phyloP scores from a whole-genome alignment of 116 monocot species.

The Trichopus zeylanicus region DNA sequence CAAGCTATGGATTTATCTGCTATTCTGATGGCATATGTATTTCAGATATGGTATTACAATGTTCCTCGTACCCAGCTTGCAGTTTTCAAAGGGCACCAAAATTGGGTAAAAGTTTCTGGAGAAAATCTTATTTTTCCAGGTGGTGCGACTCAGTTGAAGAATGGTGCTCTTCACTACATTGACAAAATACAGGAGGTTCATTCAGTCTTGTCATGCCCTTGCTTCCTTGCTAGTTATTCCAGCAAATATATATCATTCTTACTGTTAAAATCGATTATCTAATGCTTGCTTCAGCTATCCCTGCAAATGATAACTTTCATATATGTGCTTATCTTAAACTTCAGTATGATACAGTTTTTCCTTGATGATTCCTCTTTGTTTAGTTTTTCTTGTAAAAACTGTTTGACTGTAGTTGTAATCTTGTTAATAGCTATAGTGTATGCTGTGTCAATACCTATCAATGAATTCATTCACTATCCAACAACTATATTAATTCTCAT shows the following conservation, averaged over 20 bases:
- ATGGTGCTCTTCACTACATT: conserved; percentile 87
- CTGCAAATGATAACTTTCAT: not conserved
- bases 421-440: no score
- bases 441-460: not conserved
- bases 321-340: not conserved
- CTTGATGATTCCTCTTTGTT: not conserved
- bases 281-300: no score
- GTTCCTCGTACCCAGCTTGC: conserved; percentile 86
- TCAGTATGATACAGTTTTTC: not conserved
- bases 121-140: conserved; percentile 94
- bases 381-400: not conserved
- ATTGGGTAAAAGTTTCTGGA: conserved; percentile 93
- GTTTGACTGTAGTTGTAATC: no score
- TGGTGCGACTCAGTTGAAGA: conserved; percentile 90
- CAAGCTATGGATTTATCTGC: not conserved
- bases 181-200: conserved; percentile 76
- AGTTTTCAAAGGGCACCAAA: conserved; percentile 79
- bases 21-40: not conserved
- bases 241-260: not conserved
- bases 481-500: not conserved
- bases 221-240: not conserved
- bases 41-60: conserved; percentile 96
- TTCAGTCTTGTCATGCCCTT: not conserved
- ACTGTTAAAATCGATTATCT: not conserved
- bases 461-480: no score